Evolutionary conservation across 305 asterid species (phyloP).

Genomic region (Andrographis paniculata): DNA sequence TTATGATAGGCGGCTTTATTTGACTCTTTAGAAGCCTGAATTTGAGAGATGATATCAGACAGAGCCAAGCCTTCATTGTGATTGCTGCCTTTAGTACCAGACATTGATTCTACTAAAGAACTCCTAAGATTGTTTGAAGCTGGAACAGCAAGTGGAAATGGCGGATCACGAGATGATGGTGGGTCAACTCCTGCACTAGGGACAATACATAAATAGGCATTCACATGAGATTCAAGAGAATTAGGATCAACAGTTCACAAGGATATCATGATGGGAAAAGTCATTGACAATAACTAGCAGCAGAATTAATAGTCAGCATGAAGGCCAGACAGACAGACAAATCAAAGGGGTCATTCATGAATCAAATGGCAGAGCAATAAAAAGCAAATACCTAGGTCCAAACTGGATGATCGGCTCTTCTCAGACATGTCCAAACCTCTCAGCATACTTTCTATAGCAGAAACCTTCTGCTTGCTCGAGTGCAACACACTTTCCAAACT

Average conservation of each 20-base stretch:
- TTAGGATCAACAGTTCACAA: constrained; percentile 14
- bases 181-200: constrained; percentile 99
- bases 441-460: constrained; percentile 98
- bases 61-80: constrained; percentile 82
- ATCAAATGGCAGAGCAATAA: constrained; percentile 13
- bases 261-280: constrained; percentile 4
- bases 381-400: constrained; percentile 87
- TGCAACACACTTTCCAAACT: constrained; percentile 93
- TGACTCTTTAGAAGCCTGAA: constrained; percentile 89
- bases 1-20: constrained; percentile 53
- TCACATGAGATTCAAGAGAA: constrained; percentile 23
- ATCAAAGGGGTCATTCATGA: background rate
- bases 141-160: constrained; percentile 95
- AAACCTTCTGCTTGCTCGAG: constrained; percentile 95
- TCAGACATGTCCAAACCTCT: constrained; percentile 82
- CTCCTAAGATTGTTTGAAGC: constrained; percentile 66
- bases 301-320: constrained; percentile 16
- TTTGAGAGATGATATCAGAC: constrained; percentile 92
- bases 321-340: background rate
- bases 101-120: constrained; percentile 46
- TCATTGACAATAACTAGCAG: constrained; percentile 4
- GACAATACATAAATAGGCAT: constrained; percentile 40
- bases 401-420: constrained; percentile 82
- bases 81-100: constrained; percentile 59
- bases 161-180: constrained; percentile 99